phyloP scores from a whole-genome alignment of 345 rosid species.

The Dipteronia sinensis region DNA sequence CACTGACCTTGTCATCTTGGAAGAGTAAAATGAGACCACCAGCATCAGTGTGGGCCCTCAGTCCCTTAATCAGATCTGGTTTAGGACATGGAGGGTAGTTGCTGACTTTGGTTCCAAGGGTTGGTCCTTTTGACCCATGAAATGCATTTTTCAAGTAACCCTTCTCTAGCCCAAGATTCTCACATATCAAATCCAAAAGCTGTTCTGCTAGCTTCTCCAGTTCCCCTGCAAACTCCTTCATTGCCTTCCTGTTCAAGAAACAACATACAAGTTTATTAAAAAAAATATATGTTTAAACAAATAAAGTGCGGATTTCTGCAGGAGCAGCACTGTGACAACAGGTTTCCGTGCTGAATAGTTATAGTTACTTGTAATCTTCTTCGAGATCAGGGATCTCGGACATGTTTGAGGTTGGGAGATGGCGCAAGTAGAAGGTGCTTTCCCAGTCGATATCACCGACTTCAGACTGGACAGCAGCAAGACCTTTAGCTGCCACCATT shows the following conservation, averaged over 20 bases:
- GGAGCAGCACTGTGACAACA: not conserved
- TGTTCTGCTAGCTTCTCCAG: slow-evolving; percentile 69
- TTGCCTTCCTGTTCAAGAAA: slow-evolving; percentile 41
- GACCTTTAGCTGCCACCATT: slow-evolving; percentile 58
- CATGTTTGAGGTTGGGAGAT: slow-evolving; percentile 65
- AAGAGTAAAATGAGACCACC: slow-evolving; percentile 88
- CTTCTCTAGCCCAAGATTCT: slow-evolving; percentile 78
- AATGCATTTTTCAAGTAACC: slow-evolving; percentile 76
- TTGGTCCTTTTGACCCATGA: slow-evolving; percentile 72
- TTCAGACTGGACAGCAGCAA: slow-evolving; percentile 55
- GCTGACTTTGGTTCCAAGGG: slow-evolving; percentile 84
- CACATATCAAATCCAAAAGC: slow-evolving; percentile 60
- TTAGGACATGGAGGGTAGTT: slow-evolving; percentile 95
- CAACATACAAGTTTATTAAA: too few species aligned
- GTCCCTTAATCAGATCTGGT: slow-evolving; percentile 86
- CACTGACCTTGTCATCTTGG: slow-evolving; percentile 91
- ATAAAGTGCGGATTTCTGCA: not conserved
- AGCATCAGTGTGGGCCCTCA: slow-evolving; percentile 95
- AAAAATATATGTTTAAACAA: too few species aligned
- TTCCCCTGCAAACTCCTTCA: slow-evolving; percentile 60
- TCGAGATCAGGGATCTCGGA: slow-evolving; percentile 60
- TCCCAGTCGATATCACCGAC: slow-evolving; percentile 76
- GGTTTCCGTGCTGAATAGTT: too few species aligned
- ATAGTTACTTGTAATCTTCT: slow-evolving; percentile 46
- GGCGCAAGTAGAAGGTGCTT: slow-evolving; percentile 70